Evolutionary conservation across 305 asterid species (phyloP), one percentile per base, ranked within the genome.

Genomic region (Euphrasia arctica): DNA sequence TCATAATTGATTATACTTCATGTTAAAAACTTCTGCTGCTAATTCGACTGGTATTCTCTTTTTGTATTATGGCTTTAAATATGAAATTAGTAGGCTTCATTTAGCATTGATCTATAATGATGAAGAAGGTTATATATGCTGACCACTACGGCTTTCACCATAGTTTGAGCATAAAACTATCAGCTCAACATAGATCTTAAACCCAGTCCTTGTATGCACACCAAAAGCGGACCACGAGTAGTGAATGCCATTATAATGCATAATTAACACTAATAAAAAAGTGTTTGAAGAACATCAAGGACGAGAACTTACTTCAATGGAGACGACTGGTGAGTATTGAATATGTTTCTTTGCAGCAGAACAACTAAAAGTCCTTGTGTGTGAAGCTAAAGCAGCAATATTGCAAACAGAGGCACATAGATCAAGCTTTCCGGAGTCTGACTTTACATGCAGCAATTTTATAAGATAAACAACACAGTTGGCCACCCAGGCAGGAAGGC

Each of bases 311-410:
- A 90, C 97, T 80, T 85, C 83, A 72, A 81, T 45, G 49, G 95
- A 72, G 71, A 87, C 85, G 71, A 87, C 54, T 62, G 95, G 95
- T 15, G 87, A 79, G 74, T 90, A 90, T 42, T 80, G 79, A 72
- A 90, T 78, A 68, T 79, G 77, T 42, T 81, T 79, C 78, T 79
- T 80, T 69, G 95, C 94, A 39, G 92, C 88, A 31, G 85, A 78
- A 82, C 89, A 90, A 74, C 73, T 80, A 74, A 87, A 88, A 34
- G 92, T 87, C 79, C 89, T 76, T 39, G 91, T 77, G 68, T 81
- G 76, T 62, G 79, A 80, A 70, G 86, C 82, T 70, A 87, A 78
- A 61, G 77, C 66, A 68, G 74, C 72, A 79, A 86, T 62, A 63
- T 78, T 75, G 61, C 68, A 74, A 72, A 78, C 63, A 65, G 78